phyloP scores from a whole-genome alignment of 805 yeast genomes.

The Komagataella phaffii region DNA sequence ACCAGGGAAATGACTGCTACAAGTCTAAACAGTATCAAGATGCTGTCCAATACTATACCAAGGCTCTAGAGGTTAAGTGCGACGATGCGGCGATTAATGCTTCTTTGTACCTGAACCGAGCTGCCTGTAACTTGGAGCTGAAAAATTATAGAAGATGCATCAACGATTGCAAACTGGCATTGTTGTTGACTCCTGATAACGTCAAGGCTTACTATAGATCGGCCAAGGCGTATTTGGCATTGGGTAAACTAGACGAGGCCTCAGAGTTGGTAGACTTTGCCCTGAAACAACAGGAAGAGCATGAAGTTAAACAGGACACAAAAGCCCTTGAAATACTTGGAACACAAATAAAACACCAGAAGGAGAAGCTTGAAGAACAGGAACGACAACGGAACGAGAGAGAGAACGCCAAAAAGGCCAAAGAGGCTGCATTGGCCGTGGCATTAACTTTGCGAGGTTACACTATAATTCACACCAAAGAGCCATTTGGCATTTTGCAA shows the following conservation, averaged over 20 bases:
- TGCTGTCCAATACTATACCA: constrained; percentile 69
- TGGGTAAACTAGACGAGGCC: constrained; percentile 65
- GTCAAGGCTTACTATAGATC: constrained; percentile 80
- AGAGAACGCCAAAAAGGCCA: constrained; percentile 24
- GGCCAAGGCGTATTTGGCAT: constrained; percentile 62
- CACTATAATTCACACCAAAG: constrained; percentile 30
- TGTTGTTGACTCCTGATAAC: constrained; percentile 52
- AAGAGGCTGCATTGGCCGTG: constrained; percentile 30
- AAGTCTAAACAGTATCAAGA: constrained; percentile 55
- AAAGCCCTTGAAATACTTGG: constrained; percentile 18
- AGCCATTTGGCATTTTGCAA: constrained; percentile 44
- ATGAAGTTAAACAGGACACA: constrained; percentile 30
- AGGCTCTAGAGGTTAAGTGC: constrained; percentile 65
- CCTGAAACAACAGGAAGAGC: constrained; percentile 41
- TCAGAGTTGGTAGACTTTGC: constrained; percentile 55
- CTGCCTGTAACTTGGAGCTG: constrained; percentile 83
- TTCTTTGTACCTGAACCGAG: constrained; percentile 66
- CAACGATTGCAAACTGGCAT: constrained; percentile 68
- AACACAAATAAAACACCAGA: constrained; percentile 7
- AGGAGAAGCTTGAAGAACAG: constrained; percentile 21
- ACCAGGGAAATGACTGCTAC: constrained; percentile 86
- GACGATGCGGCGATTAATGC: constrained; percentile 39
- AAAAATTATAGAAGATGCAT: constrained; percentile 78
- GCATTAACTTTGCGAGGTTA: constrained; percentile 54
- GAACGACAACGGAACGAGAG: constrained; percentile 18